Evolutionary conservation across 805 yeast genomes (phyloP), one percentile per base, ranked within the genome.

Genomic region (Starmerella cellae): DNA sequence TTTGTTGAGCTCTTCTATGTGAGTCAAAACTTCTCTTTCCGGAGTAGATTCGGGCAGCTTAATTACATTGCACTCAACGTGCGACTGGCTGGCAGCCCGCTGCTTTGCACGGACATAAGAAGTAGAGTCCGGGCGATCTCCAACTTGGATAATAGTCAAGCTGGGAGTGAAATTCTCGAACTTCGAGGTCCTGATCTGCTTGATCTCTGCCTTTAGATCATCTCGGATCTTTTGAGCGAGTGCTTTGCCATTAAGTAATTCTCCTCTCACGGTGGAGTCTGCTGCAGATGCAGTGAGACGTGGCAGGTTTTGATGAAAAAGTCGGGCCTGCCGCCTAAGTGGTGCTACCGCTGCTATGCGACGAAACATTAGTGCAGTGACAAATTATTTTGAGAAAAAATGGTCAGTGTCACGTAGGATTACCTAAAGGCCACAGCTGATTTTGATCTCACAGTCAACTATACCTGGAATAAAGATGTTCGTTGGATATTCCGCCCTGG

Each of bases 71-170:
- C 93, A 83, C 31, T 66, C 65, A 47, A 91, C 81, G 43, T 80
- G 80, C 29, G 93, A 84, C 48, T 82, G 83, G 38, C 70, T 65
- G 17, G 95, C 94, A 10, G 95, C 93, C 65, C 80, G 82, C 49
- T 84, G 68, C 64, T 88, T 88, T 76, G 88, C 83, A 46, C 79
- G 74, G 42, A 88, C 96, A 63, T 88, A 88, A 6, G 95, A 82
- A 11, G 85, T 74, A 2, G 95, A 84, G 60, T 88, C 98, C 13
- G 93, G 93, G 50, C 96, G 71, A 38, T 69, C 69, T 34, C 96
- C 96, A 31, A 91, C 93, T 64, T 88, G 97, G 47, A 88, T 69
- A 51, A 88, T 87, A 30, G 83, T 76, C 56, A 88, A 68, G 42
- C 71, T 70, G 8, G 97, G 96, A 47, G 69, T 65, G 65, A 83